Evolutionary conservation across 2,329 filamentous ascomycete species (phyloP), one percentile per base, ranked within the genome.

Genomic region (Cryphonectria parasitica): DNA sequence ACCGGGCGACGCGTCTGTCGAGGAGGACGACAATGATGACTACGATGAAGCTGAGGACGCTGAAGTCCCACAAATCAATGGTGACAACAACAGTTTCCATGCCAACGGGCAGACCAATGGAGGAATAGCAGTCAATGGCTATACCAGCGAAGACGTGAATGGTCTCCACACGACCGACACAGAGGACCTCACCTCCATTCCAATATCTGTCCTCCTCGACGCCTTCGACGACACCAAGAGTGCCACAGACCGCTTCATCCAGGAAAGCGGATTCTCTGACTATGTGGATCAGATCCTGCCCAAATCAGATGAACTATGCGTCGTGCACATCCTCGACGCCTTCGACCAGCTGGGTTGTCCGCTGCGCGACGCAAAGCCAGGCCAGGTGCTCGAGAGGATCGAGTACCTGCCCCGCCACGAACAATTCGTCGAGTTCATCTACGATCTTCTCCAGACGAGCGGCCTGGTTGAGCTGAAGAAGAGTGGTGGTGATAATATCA

Each of bases 291-390:
- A 70, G 0, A 76, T 80, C 22, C 71, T 76, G 8, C 78, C 78
- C 0, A 62, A 71, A 19, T 73, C 76, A 54, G 76, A 74, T 8
- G 66, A 68, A 11, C 71, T 82, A 28, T 77, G 76, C 49, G 56
- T 75, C 1, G 63, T 77, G 2, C 73, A 82, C 1, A 62, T 79
- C 2, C 43, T 81, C 1, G 79, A 83, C 63, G 79, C 80, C 1
- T 80, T 82, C 34, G 77, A 80, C 36, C 41, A 78, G 64, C 74
- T 82, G 0, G 81, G 80, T 0, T 77, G 71, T 22, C 22, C 64
- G 1, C 45, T 75, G 39, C 68, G 75, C 0, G 67, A 67, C 3
- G 77, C 78, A 3, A 60, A 41, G 2, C 41, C 77, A 4, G 77
- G 79, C 36, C 69, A 78, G 66, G 60, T n/a, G 7, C 72, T 80